Base-by-base conservation (phyloP, 176 grass and related monocot species). In the Saccharum spontaneum region DNA sequence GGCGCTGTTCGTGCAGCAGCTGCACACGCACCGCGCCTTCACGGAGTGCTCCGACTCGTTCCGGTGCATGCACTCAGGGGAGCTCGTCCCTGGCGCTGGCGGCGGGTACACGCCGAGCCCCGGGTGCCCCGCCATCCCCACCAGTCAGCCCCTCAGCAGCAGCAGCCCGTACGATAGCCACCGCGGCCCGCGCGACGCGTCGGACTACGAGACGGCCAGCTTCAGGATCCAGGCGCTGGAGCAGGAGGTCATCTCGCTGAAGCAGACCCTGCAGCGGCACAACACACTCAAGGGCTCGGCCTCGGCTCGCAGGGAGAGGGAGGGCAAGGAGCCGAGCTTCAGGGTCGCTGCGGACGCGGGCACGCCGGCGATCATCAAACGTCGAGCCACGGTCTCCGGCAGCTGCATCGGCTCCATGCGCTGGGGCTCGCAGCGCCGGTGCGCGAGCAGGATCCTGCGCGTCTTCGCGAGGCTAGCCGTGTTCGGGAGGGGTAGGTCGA, bases 1-100 rank as follows among this genome's bases (percentile, higher is more conserved):
- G 92, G 96, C 96, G 59, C 86, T 98, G 44, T 98, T 95, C 83
- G 81, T 95, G 39, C 96, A 95, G 88, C 96, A 98, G 88, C 36
- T 95, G 74, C 91, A 98, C 91, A 95, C 91, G 16, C 96, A 94
- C 77, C 96, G 90, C 67, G 61, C 85, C 26, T 86, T 98, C 81
- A 90, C 80, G 43, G 87, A 90, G 80, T 93, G 96, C 67, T 95
- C 96, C 33, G 93, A 90, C 79, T 98, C 93, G 23, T 98, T 98
- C 83, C 86, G 96, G 26, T 93, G 75, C 66, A 43, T 60, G 41
- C 91, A 90, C 66, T 87, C 88, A 9, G 79, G 85, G 1, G 96
- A 91, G 54, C 84, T 90, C 22, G 64, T 94, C 54, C 68, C 81
- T 2, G 81, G 75, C 23, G 49, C 41, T 3, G 46, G 74, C 60